A percentile compares a stretch with the other conserved stretches of the same genome.
Evolutionary conservation across 139 green algal species (phyloP).

Genomic region (Desmodesmus armatus): DNA sequence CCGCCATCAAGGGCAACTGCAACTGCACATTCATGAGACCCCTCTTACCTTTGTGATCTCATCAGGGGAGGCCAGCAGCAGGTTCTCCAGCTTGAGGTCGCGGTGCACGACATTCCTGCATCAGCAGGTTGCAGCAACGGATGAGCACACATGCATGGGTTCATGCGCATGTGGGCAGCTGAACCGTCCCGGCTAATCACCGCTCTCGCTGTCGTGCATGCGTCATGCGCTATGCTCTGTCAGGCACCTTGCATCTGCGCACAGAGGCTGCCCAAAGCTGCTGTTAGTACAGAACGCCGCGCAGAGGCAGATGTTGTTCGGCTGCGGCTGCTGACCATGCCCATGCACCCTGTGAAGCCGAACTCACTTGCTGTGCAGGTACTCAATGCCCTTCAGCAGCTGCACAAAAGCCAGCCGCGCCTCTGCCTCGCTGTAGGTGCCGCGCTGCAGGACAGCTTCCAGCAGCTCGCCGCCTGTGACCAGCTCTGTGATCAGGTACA

Average conservation of each 20-base stretch:
- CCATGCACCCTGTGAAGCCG: background rate
- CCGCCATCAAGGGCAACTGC: too few species aligned
- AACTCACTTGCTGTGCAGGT: constrained; percentile 85
- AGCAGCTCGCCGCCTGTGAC: constrained; percentile 89
- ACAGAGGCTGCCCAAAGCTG: too few species aligned
- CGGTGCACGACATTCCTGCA: constrained; percentile 83
- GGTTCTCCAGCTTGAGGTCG: constrained; percentile 97
- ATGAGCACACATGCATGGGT: too few species aligned
- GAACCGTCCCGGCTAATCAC: too few species aligned
- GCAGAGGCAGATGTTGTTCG: too few species aligned
- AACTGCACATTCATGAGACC: background rate
- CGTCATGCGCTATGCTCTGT: too few species aligned
- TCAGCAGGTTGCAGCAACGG: too few species aligned
- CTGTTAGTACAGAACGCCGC: too few species aligned
- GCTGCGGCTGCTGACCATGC: too few species aligned
- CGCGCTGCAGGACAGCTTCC: constrained; percentile 82
- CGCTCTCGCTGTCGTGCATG: too few species aligned
- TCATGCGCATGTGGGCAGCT: background rate
- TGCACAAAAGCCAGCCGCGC: constrained; percentile 83
- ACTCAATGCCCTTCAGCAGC: constrained; percentile 84
- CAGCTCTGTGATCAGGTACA: constrained; percentile 93
- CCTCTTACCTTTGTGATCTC: constrained; percentile 78
- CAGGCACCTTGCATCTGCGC: too few species aligned
- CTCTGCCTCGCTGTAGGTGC: constrained; percentile 85
- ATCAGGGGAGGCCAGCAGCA: constrained; percentile 79